A percentile compares a stretch with the other conserved stretches of the same genome.
phyloP scores from a whole-genome alignment of 208 protist species.

The Leishmania lainsoni region DNA sequence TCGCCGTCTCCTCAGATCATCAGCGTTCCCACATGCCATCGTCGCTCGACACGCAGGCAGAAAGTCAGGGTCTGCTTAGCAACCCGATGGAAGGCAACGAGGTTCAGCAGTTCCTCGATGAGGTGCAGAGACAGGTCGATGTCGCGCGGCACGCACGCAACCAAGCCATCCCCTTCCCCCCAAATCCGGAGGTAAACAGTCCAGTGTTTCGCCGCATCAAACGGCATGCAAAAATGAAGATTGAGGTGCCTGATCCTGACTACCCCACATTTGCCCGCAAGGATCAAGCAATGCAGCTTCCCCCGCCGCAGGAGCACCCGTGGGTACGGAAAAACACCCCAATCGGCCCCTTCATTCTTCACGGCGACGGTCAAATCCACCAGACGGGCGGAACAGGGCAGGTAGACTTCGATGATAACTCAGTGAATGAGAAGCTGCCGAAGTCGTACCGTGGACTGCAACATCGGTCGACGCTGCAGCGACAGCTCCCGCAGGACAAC shows the following conservation, averaged over 20 bases:
- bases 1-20: background rate
- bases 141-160: constrained; percentile 46
- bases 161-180: constrained; percentile 60
- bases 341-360: constrained; percentile 71
- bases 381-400: constrained; percentile 75
- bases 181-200: constrained; percentile 62
- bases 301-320: constrained; percentile 62
- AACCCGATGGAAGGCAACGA: constrained; percentile 35
- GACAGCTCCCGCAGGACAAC: constrained; percentile 67
- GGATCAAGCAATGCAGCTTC: constrained; percentile 57
- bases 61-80: background rate
- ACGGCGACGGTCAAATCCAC: constrained; percentile 82
- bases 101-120: constrained; percentile 64
- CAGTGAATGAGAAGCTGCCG: constrained; percentile 36
- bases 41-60: background rate
- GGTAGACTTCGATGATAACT: constrained; percentile 76
- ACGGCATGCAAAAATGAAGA: constrained; percentile 54
- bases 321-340: constrained; percentile 76
- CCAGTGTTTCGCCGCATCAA: constrained; percentile 74
- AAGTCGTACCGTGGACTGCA: constrained; percentile 66
- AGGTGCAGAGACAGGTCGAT: constrained; percentile 55
- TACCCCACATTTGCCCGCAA: constrained; percentile 60
- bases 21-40: background rate
- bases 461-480: constrained; percentile 63
- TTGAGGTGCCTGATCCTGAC: constrained; percentile 49